A percentile compares a stretch with the other conserved stretches of the same genome.
Conservation (phyloP, 768 basidiomycete genomes). For the Leccinum rimulosum region DNA sequence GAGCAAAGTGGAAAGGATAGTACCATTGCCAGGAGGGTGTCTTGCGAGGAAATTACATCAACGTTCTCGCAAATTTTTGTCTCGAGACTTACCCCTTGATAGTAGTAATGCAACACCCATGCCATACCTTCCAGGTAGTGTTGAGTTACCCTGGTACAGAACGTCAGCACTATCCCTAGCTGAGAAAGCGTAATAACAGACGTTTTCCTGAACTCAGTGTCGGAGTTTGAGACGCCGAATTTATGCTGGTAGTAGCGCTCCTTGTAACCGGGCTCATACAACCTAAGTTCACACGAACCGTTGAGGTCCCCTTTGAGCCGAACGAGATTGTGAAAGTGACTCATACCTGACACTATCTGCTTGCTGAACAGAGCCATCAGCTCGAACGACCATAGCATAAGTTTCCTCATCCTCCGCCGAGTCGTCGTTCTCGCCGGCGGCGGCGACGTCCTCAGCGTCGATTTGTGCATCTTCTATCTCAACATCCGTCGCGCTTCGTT, state of each 20-base stretch:
- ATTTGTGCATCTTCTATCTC: conserved; percentile 40
- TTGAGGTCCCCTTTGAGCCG: conserved; percentile 1
- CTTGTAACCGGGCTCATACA: conserved; percentile 96
- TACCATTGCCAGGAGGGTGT: conserved; percentile 98
- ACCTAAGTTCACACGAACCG: conserved; percentile 41
- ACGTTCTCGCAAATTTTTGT: conserved; percentile 1
- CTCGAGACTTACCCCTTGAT: conserved; percentile 78
- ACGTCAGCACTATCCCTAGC: conserved; percentile 5
- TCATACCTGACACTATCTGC: conserved; percentile 86
- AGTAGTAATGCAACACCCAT: conserved; percentile 98
- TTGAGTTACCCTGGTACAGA: conserved; percentile 59
- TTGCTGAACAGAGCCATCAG: conserved; percentile 94
- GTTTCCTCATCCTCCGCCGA: conserved; percentile 49
- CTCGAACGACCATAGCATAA: conserved; percentile 70
- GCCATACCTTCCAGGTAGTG: conserved; percentile 91
- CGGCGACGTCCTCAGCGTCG: conserved; percentile 23
- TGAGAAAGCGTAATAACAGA: conserved; percentile 37
- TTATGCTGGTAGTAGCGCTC: conserved; percentile 95
- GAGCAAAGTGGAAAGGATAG: conserved; percentile 98
- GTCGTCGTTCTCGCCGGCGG: conserved; percentile 37
- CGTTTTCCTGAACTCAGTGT: conserved; percentile 70
- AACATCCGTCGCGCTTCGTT: conserved; percentile 46
- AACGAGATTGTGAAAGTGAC: neutral
- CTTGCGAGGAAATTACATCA: conserved; percentile 37
- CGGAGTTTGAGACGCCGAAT: conserved; percentile 74